Evolutionary conservation across 2,329 filamentous ascomycete genomes (phyloP).

Genomic region (Aureobasidium sp.): DNA sequence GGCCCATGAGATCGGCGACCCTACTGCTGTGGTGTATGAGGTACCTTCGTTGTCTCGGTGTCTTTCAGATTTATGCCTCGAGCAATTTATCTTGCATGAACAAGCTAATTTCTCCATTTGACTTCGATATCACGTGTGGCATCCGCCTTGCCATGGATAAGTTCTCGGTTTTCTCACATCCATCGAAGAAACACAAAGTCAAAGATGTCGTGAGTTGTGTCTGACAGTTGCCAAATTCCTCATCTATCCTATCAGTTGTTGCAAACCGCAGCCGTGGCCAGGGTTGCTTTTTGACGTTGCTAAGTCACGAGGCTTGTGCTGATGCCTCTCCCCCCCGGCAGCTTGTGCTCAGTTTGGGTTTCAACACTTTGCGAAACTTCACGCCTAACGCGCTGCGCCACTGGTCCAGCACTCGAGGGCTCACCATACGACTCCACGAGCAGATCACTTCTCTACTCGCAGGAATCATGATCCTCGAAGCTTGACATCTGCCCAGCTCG

Average conservation of each 20-base stretch:
- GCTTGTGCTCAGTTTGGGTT: slow-evolving; percentile 8
- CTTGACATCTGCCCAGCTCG: not conserved
- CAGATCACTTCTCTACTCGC: slow-evolving; percentile 5
- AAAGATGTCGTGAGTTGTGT: not conserved
- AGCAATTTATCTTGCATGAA: not conserved
- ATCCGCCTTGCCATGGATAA: not conserved
- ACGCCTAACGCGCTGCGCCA: slow-evolving; percentile 9
- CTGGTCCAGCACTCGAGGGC: not conserved
- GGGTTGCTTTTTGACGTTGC: not conserved
- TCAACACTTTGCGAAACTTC: slow-evolving; percentile 8
- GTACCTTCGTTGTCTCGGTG: not conserved
- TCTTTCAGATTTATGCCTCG: not conserved
- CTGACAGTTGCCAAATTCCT: not conserved
- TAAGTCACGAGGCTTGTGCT: not conserved
- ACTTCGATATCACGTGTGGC: slow-evolving; percentile 6
- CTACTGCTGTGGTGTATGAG: not conserved
- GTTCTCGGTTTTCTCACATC: slow-evolving; percentile 1
- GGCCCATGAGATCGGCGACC: not conserved
- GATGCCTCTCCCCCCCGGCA: not conserved
- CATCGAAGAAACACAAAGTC: not conserved
- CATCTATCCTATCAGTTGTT: not conserved
- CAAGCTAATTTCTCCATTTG: not conserved
- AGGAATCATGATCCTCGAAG: not conserved
- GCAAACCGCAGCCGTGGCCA: not conserved
- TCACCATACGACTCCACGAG: not conserved